Evolutionary conservation across 2,329 filamentous ascomycete genomes (phyloP).

Genomic region (Talaromyces sp.): DNA sequence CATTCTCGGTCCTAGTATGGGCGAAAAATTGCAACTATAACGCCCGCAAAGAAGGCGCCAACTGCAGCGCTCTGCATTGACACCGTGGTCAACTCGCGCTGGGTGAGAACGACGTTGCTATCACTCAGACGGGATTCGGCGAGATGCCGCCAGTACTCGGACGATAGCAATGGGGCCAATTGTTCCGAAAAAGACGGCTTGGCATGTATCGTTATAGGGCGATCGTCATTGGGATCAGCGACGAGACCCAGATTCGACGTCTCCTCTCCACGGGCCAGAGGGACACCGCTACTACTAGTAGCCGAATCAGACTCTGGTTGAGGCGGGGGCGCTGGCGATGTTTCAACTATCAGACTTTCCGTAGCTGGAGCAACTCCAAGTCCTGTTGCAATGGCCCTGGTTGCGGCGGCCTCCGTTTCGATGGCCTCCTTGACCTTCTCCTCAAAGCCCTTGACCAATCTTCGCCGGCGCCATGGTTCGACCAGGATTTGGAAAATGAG

Average conservation of each 20-base stretch:
- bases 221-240: conserved; percentile 1
- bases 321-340: conserved; percentile 2
- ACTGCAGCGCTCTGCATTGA: conserved; percentile 61
- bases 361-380: neutral
- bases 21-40: conserved; percentile 46
- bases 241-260: neutral
- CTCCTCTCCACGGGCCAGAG: neutral
- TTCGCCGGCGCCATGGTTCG: conserved; percentile 80
- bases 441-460: conserved; percentile 77
- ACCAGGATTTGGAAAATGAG: conserved; percentile 80
- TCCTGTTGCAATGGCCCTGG: conserved; percentile 2
- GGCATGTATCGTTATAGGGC: neutral
- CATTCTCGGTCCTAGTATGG: conserved; percentile 27
- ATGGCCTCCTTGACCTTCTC: conserved; percentile 66
- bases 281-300: neutral
- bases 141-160: conserved; percentile 44
- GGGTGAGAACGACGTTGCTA: conserved; percentile 55
- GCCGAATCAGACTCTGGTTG: neutral
- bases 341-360: neutral
- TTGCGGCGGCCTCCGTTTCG: conserved; percentile 54
- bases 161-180: conserved; percentile 18
- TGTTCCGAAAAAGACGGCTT: neutral
- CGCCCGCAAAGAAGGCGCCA: conserved; percentile 57
- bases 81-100: conserved; percentile 65
- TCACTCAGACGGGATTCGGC: conserved; percentile 61